Evolutionary conservation across 1,139 yeast species (phyloP), one percentile per base, ranked within the genome.

Genomic region (Zhuliangozyma parablackwelliae): DNA sequence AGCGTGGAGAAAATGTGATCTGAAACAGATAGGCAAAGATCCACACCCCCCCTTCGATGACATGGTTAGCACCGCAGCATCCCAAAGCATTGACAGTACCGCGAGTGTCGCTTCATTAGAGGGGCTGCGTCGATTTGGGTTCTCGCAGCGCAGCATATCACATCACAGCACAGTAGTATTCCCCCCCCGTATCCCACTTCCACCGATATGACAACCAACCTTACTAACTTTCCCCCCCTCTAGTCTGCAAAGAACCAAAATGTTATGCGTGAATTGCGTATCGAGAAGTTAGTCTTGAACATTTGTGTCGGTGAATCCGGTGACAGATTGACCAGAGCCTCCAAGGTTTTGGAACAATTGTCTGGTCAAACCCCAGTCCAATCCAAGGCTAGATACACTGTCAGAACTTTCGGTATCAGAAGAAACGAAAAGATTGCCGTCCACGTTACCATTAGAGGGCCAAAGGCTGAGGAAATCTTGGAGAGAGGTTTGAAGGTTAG

Each of bases 251-350:
- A 65, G 59, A 50, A 72, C 53, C 74, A 68, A 65, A 71, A 71
- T 59, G 63, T 87, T 76, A 92, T 94, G 98, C 94, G 96, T 78
- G 97, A 92, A 63, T 82, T 94, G 78, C 92, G 86, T 80, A 92
- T 92, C 79, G 97, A 92, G 80, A 94, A 92, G 80, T 85, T 92
- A 76, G 97, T 92, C 75, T 87, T 92, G 77, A 94, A 92, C 94
- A 92, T 92, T 78, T 90, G 96, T 75, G 98, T 92, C 74, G 99
- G 99, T 81, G 98, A 92, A 79, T 90, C 97, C 75, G 99, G 99
- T 82, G 99, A 92, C 77, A 86, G 97, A 83, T 88, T 92, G 75
- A 92, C 99, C 81, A 92, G 99, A 87, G 99, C 98, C 64, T 94
- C 98, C 69, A 92, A 92, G 84, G 98, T 92, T 65, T 83, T 92